These are phyloP conservation scores for Aspergillus unguis DNA, from an alignment of 2,329 filamentous ascomycete genomes.

Conservation along the genomic window DNA sequence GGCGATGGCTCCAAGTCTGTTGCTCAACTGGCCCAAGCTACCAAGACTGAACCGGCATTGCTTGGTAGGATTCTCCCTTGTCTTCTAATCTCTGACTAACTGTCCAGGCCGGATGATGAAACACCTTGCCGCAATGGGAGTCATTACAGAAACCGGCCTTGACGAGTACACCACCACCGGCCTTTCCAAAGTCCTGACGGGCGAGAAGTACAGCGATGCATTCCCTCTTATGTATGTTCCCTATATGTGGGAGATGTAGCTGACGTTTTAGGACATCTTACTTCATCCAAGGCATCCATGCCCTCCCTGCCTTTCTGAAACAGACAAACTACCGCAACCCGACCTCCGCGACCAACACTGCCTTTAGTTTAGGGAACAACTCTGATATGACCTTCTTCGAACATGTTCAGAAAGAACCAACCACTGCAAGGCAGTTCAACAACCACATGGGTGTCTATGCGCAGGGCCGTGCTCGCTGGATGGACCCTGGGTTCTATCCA, in stretches of 20 bases:
- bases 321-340: constrained; percentile 28
- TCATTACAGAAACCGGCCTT: constrained; percentile 30
- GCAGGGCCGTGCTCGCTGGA: constrained; percentile 29
- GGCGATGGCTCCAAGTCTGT: constrained; percentile 22
- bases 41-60: constrained; percentile 17
- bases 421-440: constrained; percentile 22
- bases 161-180: constrained; percentile 33
- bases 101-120: constrained; percentile 29
- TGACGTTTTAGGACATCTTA: constrained; percentile 21
- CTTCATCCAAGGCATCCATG: constrained; percentile 22
- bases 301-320: constrained; percentile 26
- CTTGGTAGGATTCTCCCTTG: constrained; percentile 12
- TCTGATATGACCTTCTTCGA: constrained; percentile 30
- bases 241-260: too few relatives aligned
- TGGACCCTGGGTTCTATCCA: constrained; percentile 31
- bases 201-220: constrained; percentile 22
- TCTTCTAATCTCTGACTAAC: not conserved
- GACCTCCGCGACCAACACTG: constrained; percentile 20
- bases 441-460: constrained; percentile 28
- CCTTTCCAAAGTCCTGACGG: constrained; percentile 28
- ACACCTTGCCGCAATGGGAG: constrained; percentile 35
- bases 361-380: constrained; percentile 26
- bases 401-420: constrained; percentile 21
- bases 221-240: constrained; percentile 26
- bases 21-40: constrained; percentile 19